These are phyloP conservation scores for Keithomyces neogunnii DNA, from an alignment of 2,329 filamentous ascomycete genomes.

Conservation along the genomic window DNA sequence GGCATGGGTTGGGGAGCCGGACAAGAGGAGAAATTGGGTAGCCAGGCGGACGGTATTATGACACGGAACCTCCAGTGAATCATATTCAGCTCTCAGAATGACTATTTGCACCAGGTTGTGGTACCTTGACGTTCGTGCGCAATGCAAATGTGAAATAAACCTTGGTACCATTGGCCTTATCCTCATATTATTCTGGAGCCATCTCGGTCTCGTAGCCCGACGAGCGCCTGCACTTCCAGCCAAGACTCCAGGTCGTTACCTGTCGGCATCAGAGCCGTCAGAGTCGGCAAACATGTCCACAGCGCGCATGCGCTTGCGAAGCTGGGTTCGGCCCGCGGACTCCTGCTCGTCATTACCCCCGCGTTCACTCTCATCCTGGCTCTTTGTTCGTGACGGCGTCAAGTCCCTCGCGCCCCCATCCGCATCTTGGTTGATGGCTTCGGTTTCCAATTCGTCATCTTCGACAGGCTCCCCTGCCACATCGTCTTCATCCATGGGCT, in stretches of 20 bases:
- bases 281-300: conserved; percentile 85
- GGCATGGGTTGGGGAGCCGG: neutral
- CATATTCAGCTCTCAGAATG: neutral
- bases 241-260: neutral
- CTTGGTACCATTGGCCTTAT: no score
- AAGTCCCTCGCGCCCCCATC: conserved; percentile 23
- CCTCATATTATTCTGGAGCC: no score
- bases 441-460: conserved; percentile 33
- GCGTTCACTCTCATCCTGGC: conserved; percentile 35
- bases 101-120: neutral
- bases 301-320: conserved; percentile 60
- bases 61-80: no score
- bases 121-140: neutral
- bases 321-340: conserved; percentile 23
- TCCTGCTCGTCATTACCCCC: conserved; percentile 21
- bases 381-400: neutral
- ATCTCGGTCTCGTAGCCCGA: no score
- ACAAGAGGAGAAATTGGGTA: neutral
- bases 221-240: neutral
- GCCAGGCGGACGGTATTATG: no score
- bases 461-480: conserved; percentile 31
- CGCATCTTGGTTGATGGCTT: conserved; percentile 35
- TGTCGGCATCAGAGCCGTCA: conserved; percentile 34
- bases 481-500: conserved; percentile 35
- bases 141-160: neutral